A percentile compares a stretch with the other conserved stretches of the same genome.
Evolutionary conservation across 2,329 filamentous ascomycete genomes (phyloP).

Genomic region (Fusarium lyarnte): DNA sequence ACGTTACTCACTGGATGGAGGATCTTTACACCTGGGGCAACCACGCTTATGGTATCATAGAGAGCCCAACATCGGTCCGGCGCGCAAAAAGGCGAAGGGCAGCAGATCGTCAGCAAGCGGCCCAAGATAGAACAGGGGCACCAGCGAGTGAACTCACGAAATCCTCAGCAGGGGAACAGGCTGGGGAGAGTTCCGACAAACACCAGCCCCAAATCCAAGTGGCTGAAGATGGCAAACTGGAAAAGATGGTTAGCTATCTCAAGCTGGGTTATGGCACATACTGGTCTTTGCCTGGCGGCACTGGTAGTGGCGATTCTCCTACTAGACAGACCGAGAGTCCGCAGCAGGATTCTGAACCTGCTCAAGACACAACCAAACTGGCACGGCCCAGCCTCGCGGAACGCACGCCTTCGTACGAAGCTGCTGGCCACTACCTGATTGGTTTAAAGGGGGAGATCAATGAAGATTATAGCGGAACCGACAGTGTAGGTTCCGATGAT

Average conservation of each 20-base stretch:
- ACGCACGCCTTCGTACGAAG: constrained; percentile 42
- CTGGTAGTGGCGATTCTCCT: constrained; percentile 26
- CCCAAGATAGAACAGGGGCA: neutral
- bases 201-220: constrained; percentile 29
- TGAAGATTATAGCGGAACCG: constrained; percentile 50
- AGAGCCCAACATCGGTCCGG: constrained; percentile 77
- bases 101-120: constrained; percentile 19
- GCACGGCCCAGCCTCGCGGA: constrained; percentile 15
- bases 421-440: constrained; percentile 67
- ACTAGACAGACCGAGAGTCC: constrained; percentile 20
- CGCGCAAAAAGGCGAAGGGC: constrained; percentile 55
- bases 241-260: constrained; percentile 70
- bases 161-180: neutral
- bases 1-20: constrained; percentile 87
- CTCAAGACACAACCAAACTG: constrained; percentile 11
- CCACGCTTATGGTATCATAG: constrained; percentile 83
- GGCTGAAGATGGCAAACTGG: constrained; percentile 53
- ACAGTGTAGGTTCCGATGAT: constrained; percentile 47
- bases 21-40: constrained; percentile 86
- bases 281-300: constrained; percentile 60
- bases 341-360: constrained; percentile 20
- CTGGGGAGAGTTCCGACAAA: neutral
- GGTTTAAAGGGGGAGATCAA: constrained; percentile 74
- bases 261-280: constrained; percentile 75
- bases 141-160: constrained; percentile 2